Percentiles rank a stretch among this genome's conserved stretches.
These are phyloP conservation scores for Sporopachydermia cereana DNA, from an alignment of 1,139 yeast genomes.

Conservation along the genomic window DNA sequence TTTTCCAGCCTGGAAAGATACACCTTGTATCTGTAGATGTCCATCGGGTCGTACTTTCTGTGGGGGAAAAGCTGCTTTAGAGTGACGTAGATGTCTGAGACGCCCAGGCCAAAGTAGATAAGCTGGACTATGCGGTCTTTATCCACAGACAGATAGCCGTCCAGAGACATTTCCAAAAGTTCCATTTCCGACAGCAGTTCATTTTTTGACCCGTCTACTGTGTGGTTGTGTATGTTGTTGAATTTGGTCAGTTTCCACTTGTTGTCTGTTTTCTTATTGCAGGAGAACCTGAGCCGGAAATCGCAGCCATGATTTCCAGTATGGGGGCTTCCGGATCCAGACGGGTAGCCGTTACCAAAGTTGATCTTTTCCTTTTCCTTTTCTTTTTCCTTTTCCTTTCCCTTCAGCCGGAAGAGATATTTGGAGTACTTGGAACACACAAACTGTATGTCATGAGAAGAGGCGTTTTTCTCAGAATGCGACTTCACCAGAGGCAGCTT, in stretches of 20 bases:
- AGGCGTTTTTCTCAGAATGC: conserved; percentile 5
- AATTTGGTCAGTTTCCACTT: not conserved
- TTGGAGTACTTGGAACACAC: conserved; percentile 3
- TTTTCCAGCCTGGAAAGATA: not conserved
- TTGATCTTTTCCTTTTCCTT: too few species aligned
- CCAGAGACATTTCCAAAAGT: not conserved
- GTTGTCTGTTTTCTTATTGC: not conserved
- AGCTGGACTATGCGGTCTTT: not conserved
- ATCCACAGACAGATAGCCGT: not conserved
- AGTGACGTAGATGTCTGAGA: not conserved
- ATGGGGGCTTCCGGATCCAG: not conserved
- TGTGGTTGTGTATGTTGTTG: not conserved
- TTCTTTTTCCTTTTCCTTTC: conserved; percentile 1
- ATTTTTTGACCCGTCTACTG: not conserved
- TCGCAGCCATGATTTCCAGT: not conserved
- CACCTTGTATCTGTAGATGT: conserved; percentile 4
- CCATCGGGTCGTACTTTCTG: not conserved
- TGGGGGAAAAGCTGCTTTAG: not conserved
- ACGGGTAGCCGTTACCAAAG: too few species aligned
- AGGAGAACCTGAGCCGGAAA: conserved; percentile 1
- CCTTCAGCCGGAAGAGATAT: conserved; percentile 3
- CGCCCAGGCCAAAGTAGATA: not conserved
- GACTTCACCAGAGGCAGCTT: conserved; percentile 1
- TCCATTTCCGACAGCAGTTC: not conserved
- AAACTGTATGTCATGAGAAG: conserved; percentile 4